Conservation (phyloP, 1,284 basidiomycete genomes). For the Ceratobasidium sp. region DNA sequence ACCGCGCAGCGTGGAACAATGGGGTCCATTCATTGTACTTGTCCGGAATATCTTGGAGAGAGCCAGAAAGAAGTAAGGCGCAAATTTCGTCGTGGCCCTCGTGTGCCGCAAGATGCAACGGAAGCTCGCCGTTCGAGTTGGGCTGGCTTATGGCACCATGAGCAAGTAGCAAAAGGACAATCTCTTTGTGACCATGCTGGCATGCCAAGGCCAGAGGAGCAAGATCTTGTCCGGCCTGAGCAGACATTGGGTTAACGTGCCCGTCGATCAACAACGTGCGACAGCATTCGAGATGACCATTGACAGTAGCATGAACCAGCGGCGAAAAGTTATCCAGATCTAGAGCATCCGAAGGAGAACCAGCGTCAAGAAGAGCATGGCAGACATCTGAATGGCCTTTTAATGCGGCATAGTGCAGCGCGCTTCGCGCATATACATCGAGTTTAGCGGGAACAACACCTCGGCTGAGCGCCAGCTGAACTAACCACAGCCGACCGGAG, state of each 20-base stretch:
- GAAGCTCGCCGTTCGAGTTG: constrained; percentile 95
- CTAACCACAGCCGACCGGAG: constrained; percentile 82
- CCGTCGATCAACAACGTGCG: constrained; percentile 77
- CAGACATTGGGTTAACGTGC: constrained; percentile 60
- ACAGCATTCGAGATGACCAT: constrained; percentile 86
- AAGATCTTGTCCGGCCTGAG: constrained; percentile 72
- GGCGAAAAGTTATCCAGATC: constrained; percentile 97
- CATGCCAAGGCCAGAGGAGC: constrained; percentile 92
- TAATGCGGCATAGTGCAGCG: constrained; percentile 97
- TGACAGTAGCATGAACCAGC: constrained; percentile 90
- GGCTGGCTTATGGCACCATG: constrained; percentile 82
- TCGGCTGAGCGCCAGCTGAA: constrained; percentile 82
- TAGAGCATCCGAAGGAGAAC: constrained; percentile 72
- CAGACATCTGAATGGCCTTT: constrained; percentile 86
- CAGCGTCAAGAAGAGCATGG: constrained; percentile 75
- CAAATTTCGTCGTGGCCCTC: constrained; percentile 91
- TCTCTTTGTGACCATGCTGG: constrained; percentile 87
- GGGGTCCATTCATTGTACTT: constrained; percentile 99
- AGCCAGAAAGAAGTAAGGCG: constrained; percentile 74
- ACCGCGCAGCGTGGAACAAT: constrained; percentile 93
- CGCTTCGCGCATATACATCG: constrained; percentile 92
- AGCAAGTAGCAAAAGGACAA: constrained; percentile 80
- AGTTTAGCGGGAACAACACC: constrained; percentile 73
- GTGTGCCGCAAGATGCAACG: constrained; percentile 97
- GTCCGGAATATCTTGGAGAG: constrained; percentile 90